Evolutionary conservation across 805 yeast species (phyloP), one percentile per base, ranked within the genome.

Genomic region (Candida manassasensis): DNA sequence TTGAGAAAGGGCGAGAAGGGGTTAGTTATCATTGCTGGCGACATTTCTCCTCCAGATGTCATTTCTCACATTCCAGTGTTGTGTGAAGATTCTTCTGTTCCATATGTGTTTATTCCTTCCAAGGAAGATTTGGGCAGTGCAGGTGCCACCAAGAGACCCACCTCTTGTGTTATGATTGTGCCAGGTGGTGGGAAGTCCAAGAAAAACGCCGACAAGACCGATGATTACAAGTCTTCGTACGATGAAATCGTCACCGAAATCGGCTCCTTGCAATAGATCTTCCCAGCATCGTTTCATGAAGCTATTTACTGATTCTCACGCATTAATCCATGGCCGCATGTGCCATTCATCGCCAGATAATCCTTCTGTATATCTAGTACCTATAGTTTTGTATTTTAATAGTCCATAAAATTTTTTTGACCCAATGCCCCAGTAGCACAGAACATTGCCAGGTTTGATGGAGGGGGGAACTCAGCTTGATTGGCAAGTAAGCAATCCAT

Each of bases 51-150:
- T 40, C 78, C 89, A 34, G 99, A 93, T 60, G 97, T 93, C 30
- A 85, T 94, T 49, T 87, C 97, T 29, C 99, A 93, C 59, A 77
- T 93, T 38, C 99, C 99, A 37, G 97, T 94, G 32, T 75, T 93
- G 43, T 93, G 98, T 69, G 98, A 93, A 69, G 99, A 93, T 60
- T 70, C 76, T 45, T 67, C 84, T 32, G 97, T 93, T 33, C 97
- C 97, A 54, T 94, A 71, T 57, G 75, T 90, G 27, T 93, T 93
- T 64, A 78, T 93, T 44, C 98, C 98, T 53, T 88, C 97, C 34
- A 93, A 93, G 68, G 97, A 93, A 70, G 97, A 93, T 59, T 76
- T 93, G 48, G 99, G 99, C 22, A 84, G 95, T 44, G 98, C 99
- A 17, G 97, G 97, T 57, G 95, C 97, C 43, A 93, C 98, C 39